Percentiles rank a stretch among this genome's conserved stretches.
phyloP scores from a whole-genome alignment of 2,329 filamentous ascomycete species.

The Amphichorda felina region DNA sequence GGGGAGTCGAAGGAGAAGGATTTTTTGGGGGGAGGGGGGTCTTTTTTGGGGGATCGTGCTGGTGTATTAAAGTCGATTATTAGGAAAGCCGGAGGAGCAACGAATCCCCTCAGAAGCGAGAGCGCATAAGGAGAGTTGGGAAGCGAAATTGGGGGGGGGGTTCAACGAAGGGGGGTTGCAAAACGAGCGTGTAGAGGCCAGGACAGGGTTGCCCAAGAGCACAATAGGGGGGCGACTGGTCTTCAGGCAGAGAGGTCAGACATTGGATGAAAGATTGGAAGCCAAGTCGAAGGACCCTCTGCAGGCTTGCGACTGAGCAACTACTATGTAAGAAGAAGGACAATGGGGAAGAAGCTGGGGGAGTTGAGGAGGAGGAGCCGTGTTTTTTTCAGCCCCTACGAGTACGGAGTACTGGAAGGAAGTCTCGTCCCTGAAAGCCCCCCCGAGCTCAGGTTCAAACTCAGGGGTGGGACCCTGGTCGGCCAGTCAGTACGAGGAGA shows the following conservation, averaged over 20 bases:
- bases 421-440: too few relatives aligned
- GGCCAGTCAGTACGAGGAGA: not conserved
- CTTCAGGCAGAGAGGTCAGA: not conserved
- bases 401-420: too few relatives aligned
- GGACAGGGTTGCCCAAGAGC: not conserved
- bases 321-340: too few relatives aligned
- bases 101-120: not conserved
- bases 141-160: not conserved
- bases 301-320: too few relatives aligned
- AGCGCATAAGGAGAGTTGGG: not conserved
- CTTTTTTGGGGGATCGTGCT: not conserved
- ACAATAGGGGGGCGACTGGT: not conserved
- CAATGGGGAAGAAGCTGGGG: too few relatives aligned
- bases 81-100: not conserved
- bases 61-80: not conserved
- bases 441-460: too few relatives aligned
- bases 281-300: too few relatives aligned
- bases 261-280: not conserved
- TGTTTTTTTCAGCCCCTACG: too few relatives aligned
- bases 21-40: not conserved
- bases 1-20: not conserved
- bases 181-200: slow-evolving; percentile 17
- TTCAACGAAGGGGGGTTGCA: slow-evolving; percentile 9
- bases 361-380: too few relatives aligned
- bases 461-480: slow-evolving; percentile 1